A percentile compares a stretch with the other conserved stretches of the same genome.
Conservation (phyloP, 2,329 filamentous ascomycete genomes). For the Cyphellophora attinorum region DNA sequence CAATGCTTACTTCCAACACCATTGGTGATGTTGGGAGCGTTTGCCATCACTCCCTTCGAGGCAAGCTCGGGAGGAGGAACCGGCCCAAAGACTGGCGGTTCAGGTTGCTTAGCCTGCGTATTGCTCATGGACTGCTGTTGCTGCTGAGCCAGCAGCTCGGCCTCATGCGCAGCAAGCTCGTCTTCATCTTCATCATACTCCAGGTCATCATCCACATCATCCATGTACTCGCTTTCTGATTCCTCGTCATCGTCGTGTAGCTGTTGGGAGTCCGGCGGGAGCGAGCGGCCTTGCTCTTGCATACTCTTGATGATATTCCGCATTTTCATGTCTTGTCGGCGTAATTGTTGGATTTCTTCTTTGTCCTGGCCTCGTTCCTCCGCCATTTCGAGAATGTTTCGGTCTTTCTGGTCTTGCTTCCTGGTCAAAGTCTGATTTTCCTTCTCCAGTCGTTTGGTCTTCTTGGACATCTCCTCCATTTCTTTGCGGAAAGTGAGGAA, state of each 20-base stretch:
- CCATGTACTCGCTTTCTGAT: constrained; percentile 42
- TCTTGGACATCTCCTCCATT: constrained; percentile 99
- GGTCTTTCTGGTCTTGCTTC: constrained; percentile 86
- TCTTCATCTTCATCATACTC: constrained; percentile 50
- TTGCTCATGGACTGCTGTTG: not conserved
- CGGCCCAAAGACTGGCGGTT: constrained; percentile 37
- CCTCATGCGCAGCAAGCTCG: constrained; percentile 28
- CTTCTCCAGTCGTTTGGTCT: constrained; percentile 92
- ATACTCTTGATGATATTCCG: constrained; percentile 92
- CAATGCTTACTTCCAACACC: too few species aligned
- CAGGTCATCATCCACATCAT: constrained; percentile 50
- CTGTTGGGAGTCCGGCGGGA: constrained; percentile 45
- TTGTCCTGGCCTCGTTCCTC: constrained; percentile 75
- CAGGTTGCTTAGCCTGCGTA: not conserved
- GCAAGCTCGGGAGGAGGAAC: constrained; percentile 38
- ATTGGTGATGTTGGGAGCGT: too few species aligned
- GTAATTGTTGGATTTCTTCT: constrained; percentile 67
- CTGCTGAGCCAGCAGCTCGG: constrained; percentile 15
- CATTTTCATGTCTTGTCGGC: constrained; percentile 80
- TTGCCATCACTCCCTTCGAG: not conserved
- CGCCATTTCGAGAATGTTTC: constrained; percentile 94
- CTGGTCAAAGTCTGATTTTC: constrained; percentile 86
- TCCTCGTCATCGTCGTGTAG: constrained; percentile 45
- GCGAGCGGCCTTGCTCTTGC: constrained; percentile 84
- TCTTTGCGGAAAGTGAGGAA: constrained; percentile 96